Evolutionary conservation across 108 stramenopile genomes (phyloP).

Genomic region (Fragilaria crotonensis): DNA sequence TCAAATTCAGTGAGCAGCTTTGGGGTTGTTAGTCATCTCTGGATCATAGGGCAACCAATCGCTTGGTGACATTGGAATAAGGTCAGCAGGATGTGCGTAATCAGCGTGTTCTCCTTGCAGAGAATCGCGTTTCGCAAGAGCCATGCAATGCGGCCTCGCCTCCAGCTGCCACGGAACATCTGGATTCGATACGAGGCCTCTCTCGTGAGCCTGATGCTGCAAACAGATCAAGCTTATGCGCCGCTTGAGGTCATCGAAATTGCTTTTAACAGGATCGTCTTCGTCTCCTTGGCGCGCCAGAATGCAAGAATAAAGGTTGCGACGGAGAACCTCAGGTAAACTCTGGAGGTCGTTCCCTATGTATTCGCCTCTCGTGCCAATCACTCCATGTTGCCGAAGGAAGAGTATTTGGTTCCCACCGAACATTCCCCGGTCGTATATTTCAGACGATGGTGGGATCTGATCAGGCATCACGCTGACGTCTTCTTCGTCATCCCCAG

Average conservation of each 20-base stretch:
- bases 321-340: slow-evolving; percentile 32
- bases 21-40: slow-evolving; percentile 28
- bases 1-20: slow-evolving; percentile 33
- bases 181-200: slow-evolving; percentile 41
- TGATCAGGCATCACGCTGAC: slow-evolving; percentile 52
- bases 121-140: neutral
- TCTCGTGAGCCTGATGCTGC: slow-evolving; percentile 55
- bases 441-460: slow-evolving; percentile 18
- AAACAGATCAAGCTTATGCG: slow-evolving; percentile 57
- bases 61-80: slow-evolving; percentile 62
- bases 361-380: slow-evolving; percentile 4
- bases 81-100: slow-evolving; percentile 38
- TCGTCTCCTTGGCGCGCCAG: slow-evolving; percentile 26
- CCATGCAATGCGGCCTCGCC: neutral
- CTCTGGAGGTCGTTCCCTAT: slow-evolving; percentile 65
- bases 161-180: slow-evolving; percentile 38
- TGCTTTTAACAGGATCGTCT: slow-evolving; percentile 48
- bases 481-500: slow-evolving; percentile 13
- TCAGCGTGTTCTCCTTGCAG: neutral
- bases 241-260: slow-evolving; percentile 27
- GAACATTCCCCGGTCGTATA: too few species aligned
- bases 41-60: slow-evolving; percentile 70
- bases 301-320: slow-evolving; percentile 49
- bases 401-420: too few species aligned
- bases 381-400: slow-evolving; percentile 2